Conservation (phyloP, 306 rosid genomes). For the Cucumis sativus region DNA sequence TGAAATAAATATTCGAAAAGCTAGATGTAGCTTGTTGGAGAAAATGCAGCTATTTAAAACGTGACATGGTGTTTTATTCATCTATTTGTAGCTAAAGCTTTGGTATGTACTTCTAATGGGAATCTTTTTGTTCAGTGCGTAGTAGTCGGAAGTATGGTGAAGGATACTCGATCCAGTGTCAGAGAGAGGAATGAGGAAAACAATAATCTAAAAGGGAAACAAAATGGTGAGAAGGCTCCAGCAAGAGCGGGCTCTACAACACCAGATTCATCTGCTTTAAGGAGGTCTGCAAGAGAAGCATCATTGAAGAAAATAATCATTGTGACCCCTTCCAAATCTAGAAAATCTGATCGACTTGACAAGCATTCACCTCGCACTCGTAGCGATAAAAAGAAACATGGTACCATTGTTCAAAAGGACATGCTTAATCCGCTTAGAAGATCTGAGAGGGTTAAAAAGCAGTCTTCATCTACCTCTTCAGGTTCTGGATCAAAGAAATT, state of each 20-base stretch:
- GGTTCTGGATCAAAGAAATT: conserved; percentile 26
- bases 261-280: conserved; percentile 27
- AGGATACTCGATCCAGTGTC: conserved; percentile 31
- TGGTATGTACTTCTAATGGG: background rate
- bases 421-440: conserved; percentile 41
- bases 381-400: conserved; percentile 20
- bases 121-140: background rate
- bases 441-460: conserved; percentile 35
- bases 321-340: conserved; percentile 21
- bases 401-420: conserved; percentile 26
- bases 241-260: conserved; percentile 13
- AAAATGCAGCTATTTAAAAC: background rate
- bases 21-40: background rate
- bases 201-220: conserved; percentile 20
- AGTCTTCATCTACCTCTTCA: conserved; percentile 22
- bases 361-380: conserved; percentile 19
- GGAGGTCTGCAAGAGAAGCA: conserved; percentile 45
- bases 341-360: conserved; percentile 33
- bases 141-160: conserved; percentile 37
- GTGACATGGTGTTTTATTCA: background rate
- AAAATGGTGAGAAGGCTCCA: conserved; percentile 21
- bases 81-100: background rate
- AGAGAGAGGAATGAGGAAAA: conserved; percentile 29
- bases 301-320: conserved; percentile 18
- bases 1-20: background rate